Evolutionary conservation across 2,329 filamentous ascomycete genomes (phyloP), one percentile per base, ranked within the genome.

Genomic region (Dothideomycetes sp.): DNA sequence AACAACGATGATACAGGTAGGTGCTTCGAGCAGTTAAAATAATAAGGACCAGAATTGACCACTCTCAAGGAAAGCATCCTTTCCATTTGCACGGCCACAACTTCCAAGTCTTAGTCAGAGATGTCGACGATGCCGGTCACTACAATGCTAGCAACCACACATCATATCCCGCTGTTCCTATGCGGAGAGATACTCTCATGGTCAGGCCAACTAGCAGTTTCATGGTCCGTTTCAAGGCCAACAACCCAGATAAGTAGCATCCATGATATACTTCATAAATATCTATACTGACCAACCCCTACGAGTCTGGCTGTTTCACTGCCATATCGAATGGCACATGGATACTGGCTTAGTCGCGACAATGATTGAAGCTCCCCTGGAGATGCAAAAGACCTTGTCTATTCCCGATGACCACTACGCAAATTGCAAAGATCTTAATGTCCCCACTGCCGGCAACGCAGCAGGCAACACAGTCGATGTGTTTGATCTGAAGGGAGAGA

Each of bases 71-170:
- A 27, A 27, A 33, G 34, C 82, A 87, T 51, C 85, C 78, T 0
- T 79, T 81, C 64, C 78, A 83, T 58, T 60, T 93, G 1, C 87
- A 91, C 62, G 83, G 83, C 0, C 81, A 86, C 56, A 66, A 73
- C 48, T 86, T 87, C 62, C 82, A 84, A 58, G 63, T 76, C 14
- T 50, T 72, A 22, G 44, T 52, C n/a, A 58, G 57, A 38, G 36
- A 10, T n/a, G 19, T 36, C 7, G 36, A 46, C 19, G 46, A 54
- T 27, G 33, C 32, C 4, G 36, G 36, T 19, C 38, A 24, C 14
- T 43, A 34, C 24, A 49, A 58, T 32, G 42, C 55, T 1, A 49
- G 52, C 42, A 59, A 60, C 34, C 52, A 59, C 31, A 48, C 57
- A 3, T 43, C 46, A 2, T 63, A 63, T 31, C 63, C 62, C 2